Percentiles rank a stretch among this genome's conserved stretches.
phyloP scores from a whole-genome alignment of 805 yeast genomes.

The Monosporozyma yasuniensis region DNA sequence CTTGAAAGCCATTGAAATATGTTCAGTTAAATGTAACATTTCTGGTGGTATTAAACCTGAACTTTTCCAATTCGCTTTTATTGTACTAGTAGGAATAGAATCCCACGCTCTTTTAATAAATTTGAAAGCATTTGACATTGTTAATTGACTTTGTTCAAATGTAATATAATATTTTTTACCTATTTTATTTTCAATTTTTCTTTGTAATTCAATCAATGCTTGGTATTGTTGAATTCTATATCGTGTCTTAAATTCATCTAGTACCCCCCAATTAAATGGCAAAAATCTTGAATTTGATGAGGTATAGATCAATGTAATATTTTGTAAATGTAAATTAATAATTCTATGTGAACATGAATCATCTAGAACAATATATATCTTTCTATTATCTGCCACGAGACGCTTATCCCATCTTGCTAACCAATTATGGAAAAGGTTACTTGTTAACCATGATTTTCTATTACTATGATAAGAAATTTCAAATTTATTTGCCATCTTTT shows the following conservation, averaged over 20 bases:
- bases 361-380: constrained; percentile 48
- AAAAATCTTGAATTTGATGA: constrained; percentile 37
- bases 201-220: constrained; percentile 27
- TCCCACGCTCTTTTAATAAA: constrained; percentile 54
- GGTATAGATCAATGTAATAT: constrained; percentile 34
- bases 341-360: constrained; percentile 57
- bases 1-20: constrained; percentile 26
- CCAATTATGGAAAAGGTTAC: constrained; percentile 56
- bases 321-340: constrained; percentile 40
- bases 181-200: constrained; percentile 10
- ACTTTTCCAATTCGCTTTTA: constrained; percentile 37
- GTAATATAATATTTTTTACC: constrained; percentile 18
- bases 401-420: constrained; percentile 51
- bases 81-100: constrained; percentile 29
- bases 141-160: constrained; percentile 37
- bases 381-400: constrained; percentile 38
- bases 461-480: constrained; percentile 51
- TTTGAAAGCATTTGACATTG: constrained; percentile 48
- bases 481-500: constrained; percentile 42
- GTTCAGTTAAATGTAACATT: constrained; percentile 23
- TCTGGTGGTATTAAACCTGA: constrained; percentile 34
- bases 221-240: constrained; percentile 51
- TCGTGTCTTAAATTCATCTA: constrained; percentile 50
- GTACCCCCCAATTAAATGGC: constrained; percentile 58
- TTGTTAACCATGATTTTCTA: constrained; percentile 53